These are phyloP conservation scores for Parietichytrium sp. DNA, from an alignment of 108 stramenopile genomes.

Conservation along the genomic window DNA sequence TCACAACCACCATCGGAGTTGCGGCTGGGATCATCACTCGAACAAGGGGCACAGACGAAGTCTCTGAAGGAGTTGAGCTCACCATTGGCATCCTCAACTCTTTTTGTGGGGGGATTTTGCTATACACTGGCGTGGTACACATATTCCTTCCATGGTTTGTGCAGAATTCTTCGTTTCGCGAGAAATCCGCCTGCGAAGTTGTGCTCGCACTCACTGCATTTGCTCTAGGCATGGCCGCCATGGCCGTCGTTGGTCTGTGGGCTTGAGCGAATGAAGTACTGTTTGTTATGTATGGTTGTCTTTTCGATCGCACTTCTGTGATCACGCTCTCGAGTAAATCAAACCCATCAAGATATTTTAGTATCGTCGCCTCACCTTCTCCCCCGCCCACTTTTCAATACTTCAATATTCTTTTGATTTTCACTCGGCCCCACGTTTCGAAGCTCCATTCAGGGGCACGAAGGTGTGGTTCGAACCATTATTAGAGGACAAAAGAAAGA, in stretches of 20 bases:
- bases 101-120: slow-evolving; percentile 22
- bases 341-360: too few species aligned
- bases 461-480: too few species aligned
- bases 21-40: slow-evolving; percentile 11
- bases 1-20: slow-evolving; percentile 3
- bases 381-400: too few species aligned
- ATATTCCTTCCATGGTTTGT: slow-evolving; percentile 9
- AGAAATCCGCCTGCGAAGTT: background rate
- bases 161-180: background rate
- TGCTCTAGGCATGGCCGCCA: background rate
- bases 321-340: too few species aligned
- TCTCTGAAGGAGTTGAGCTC: background rate
- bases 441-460: too few species aligned
- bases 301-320: too few species aligned
- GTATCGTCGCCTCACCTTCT: too few species aligned
- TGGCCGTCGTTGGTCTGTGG: slow-evolving; percentile 16
- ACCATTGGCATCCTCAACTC: slow-evolving; percentile 7
- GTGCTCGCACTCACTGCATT: background rate
- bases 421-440: too few species aligned
- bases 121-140: background rate
- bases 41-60: slow-evolving; percentile 16
- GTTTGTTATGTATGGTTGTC: too few species aligned
- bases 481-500: too few species aligned
- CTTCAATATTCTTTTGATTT: too few species aligned
- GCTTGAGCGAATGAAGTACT: slow-evolving; percentile 4